Evolutionary conservation across 805 yeast species (phyloP), one percentile per base, ranked within the genome.

Genomic region (Komagataella pseudopastoris): DNA sequence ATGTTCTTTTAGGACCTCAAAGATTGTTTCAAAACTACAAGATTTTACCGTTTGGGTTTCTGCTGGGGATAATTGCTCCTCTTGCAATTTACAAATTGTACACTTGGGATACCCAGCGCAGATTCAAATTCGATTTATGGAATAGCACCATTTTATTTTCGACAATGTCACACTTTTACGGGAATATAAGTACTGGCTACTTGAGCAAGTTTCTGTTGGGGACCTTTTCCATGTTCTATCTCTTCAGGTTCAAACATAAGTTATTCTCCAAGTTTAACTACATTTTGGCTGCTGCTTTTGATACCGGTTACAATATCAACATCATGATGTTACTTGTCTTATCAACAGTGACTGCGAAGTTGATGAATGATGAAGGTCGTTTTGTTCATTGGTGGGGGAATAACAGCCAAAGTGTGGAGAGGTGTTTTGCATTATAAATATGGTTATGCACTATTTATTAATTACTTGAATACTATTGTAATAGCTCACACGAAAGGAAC

Each of bases 141-240:
- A 75, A 75, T 57, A 67, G 76, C 3, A 74, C 80, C 0, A 76
- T 75, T 5, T 62, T 75, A 46, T 75, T 73, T 52, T 72, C 78
- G 1, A 64, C 75, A 46, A 67, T 75, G 71, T 69, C 75, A 45
- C 64, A 54, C 16, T 75, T 75, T 59, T 74, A 74, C 54, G 79
- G 79, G 1, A 75, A 75, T 56, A 59, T 75, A 30, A 71, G 77
- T 30, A 73, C 79, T 1, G 79, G 80, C 0, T 69, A 71, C 54
- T 56, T 74, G 30, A 74, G 78, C 6, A 69, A 69, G 54, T 71
- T 75, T 51, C 56, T 75, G n/a, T 68, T 76, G 1, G 79, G 78
- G 6, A 70, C 78, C 0, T 61, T 68, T 48, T 68, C 77, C 18
- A 75, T 74, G 77, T 71, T 64, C 59, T 75, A 71, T 59, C 63